Evolutionary conservation across 2,329 filamentous ascomycete genomes (phyloP).

Genomic region (Fonsecaea multimorphosa): DNA sequence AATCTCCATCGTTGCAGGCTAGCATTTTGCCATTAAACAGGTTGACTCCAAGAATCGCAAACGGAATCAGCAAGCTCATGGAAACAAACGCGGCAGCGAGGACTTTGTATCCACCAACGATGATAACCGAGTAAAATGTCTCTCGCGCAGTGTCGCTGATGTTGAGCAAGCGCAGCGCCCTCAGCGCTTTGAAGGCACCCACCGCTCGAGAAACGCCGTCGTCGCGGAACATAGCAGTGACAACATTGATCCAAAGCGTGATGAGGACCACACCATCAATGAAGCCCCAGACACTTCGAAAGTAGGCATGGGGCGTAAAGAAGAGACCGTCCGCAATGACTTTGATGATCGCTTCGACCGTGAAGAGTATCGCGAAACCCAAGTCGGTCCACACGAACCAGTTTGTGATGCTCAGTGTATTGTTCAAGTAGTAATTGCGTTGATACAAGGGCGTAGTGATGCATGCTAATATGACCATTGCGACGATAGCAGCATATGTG

Average conservation of each 20-base stretch:
- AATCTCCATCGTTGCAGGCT: slow-evolving; percentile 75
- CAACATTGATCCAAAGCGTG: slow-evolving; percentile 94
- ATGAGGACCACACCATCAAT: slow-evolving; percentile 91
- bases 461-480: slow-evolving; percentile 96
- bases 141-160: slow-evolving; percentile 94
- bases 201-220: slow-evolving; percentile 87
- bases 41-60: slow-evolving; percentile 94
- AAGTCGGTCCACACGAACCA: slow-evolving; percentile 97
- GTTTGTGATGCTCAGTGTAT: slow-evolving; percentile 68
- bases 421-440: slow-evolving; percentile 75
- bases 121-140: slow-evolving; percentile 95
- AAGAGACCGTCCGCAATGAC: slow-evolving; percentile 93
- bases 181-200: slow-evolving; percentile 94
- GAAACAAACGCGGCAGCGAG: slow-evolving; percentile 92
- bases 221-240: slow-evolving; percentile 79
- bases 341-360: slow-evolving; percentile 85
- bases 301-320: slow-evolving; percentile 96
- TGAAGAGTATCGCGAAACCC: slow-evolving; percentile 86
- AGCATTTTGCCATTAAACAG: slow-evolving; percentile 85
- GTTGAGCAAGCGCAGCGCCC: slow-evolving; percentile 88
- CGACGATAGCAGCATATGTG: slow-evolving; percentile 90
- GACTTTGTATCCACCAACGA: slow-evolving; percentile 93
- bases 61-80: slow-evolving; percentile 89
- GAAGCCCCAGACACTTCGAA: slow-evolving; percentile 94
- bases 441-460: slow-evolving; percentile 95